These are phyloP conservation scores for Hyaloscypha variabilis DNA, from an alignment of 495 filamentous ascomycete species.

Conservation along the genomic window DNA sequence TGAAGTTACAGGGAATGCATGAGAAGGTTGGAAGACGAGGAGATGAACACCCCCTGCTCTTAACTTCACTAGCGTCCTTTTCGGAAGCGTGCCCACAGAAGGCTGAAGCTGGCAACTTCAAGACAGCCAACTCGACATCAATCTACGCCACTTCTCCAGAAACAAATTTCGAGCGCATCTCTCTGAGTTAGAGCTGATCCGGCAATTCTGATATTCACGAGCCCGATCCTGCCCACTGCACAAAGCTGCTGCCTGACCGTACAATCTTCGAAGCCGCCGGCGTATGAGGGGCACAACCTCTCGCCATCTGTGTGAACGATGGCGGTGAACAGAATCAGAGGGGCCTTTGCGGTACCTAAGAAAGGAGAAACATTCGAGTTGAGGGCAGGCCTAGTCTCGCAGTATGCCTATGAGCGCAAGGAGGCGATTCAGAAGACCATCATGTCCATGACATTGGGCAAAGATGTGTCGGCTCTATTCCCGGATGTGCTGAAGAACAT, in stretches of 20 bases:
- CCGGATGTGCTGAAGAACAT: conserved; percentile 99
- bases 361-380: conserved; percentile 99
- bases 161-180: conserved; percentile 1
- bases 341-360: conserved; percentile 84
- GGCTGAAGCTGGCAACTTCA: conserved; percentile 24
- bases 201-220: neutral
- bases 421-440: conserved; percentile 99
- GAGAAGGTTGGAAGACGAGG: conserved; percentile 15
- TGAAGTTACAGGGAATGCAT: conserved; percentile 17
- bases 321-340: conserved; percentile 95
- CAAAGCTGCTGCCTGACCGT: conserved; percentile 23
- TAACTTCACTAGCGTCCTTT: conserved; percentile 19
- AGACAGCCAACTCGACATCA: conserved; percentile 6
- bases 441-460: conserved; percentile 98
- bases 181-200: neutral
- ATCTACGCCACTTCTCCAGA: neutral
- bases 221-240: neutral
- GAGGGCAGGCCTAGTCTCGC: conserved; percentile 94
- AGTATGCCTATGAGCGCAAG: conserved; percentile 99
- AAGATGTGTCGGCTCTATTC: conserved; percentile 97
- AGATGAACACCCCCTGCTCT: conserved; percentile 10
- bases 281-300: conserved; percentile 35
- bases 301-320: conserved; percentile 50
- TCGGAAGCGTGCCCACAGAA: conserved; percentile 20
- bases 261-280: conserved; percentile 21